Evolutionary conservation across 441 rosid genomes (phyloP).

Genomic region (Biscutella auriculata): DNA sequence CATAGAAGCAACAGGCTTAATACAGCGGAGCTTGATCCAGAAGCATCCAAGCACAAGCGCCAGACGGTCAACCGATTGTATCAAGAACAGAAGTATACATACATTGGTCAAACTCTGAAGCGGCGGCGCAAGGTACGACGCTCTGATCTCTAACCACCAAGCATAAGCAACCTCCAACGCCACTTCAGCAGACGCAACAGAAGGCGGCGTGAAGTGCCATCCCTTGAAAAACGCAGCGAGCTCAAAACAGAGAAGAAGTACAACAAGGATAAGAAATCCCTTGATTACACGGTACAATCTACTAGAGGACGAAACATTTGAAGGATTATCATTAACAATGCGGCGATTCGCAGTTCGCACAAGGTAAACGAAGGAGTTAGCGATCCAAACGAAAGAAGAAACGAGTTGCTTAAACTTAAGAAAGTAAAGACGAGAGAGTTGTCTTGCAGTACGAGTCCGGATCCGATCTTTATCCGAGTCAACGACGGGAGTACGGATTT

Average conservation of each 20-base stretch:
- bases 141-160: conserved; percentile 59
- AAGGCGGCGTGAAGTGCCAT: conserved; percentile 87
- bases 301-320: conserved; percentile 29
- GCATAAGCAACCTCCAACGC: conserved; percentile 52
- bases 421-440: conserved; percentile 54
- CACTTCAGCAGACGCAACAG: conserved; percentile 46
- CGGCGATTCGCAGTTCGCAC: conserved; percentile 70
- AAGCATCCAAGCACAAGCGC: conserved; percentile 63
- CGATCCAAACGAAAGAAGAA: conserved; percentile 35
- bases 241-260: conserved; percentile 54
- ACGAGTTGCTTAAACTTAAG: conserved; percentile 57
- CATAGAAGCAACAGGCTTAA: conserved; percentile 46
- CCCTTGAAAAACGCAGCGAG: conserved; percentile 71
- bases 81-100: conserved; percentile 71
- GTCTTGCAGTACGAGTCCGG: conserved; percentile 46
- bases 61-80: conserved; percentile 73
- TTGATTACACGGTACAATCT: conserved; percentile 49
- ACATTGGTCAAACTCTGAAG: conserved; percentile 61
- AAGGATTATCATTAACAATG: conserved; percentile 31
- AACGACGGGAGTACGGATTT: conserved; percentile 26
- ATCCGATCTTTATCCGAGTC: conserved; percentile 38
- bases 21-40: conserved; percentile 54
- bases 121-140: conserved; percentile 63
- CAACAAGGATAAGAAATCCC: conserved; percentile 41
- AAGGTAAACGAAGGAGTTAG: conserved; percentile 29